Evolutionary conservation across 2,329 filamentous ascomycete genomes (phyloP).

Genomic region (Fusarium fracticaudum): DNA sequence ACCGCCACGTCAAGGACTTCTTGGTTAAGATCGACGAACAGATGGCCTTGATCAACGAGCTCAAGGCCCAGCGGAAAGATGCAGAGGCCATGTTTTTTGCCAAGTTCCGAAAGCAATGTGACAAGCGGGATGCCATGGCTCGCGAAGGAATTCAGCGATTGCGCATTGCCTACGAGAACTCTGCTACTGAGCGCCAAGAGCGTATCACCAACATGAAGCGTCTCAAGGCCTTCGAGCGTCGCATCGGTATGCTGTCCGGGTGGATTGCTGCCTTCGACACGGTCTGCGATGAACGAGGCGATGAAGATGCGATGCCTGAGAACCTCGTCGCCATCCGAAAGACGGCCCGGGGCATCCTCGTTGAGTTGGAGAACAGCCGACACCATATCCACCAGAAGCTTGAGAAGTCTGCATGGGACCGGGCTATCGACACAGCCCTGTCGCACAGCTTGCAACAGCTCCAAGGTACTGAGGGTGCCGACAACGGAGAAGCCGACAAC

Average conservation of each 20-base stretch:
- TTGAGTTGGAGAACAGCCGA: slow-evolving; percentile 88
- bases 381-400: slow-evolving; percentile 90
- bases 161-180: slow-evolving; percentile 84
- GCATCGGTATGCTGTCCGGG: slow-evolving; percentile 85
- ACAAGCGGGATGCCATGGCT: slow-evolving; percentile 80
- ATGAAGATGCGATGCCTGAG: slow-evolving; percentile 67
- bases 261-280: slow-evolving; percentile 94
- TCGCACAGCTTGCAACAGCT: slow-evolving; percentile 86
- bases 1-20: slow-evolving; percentile 98
- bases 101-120: slow-evolving; percentile 90
- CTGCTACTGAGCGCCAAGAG: slow-evolving; percentile 79
- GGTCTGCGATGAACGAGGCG: slow-evolving; percentile 72
- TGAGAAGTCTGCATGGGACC: slow-evolving; percentile 85
- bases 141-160: slow-evolving; percentile 84
- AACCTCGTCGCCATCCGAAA: slow-evolving; percentile 82
- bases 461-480: slow-evolving; percentile 61
- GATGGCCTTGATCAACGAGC: slow-evolving; percentile 94
- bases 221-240: slow-evolving; percentile 81
- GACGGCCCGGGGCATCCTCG: slow-evolving; percentile 85
- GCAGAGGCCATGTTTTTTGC: slow-evolving; percentile 81
- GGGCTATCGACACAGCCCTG: slow-evolving; percentile 85
- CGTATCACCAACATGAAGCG: slow-evolving; percentile 83
- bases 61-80: slow-evolving; percentile 92
- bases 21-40: slow-evolving; percentile 99
- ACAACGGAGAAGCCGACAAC: slow-evolving; percentile 71